phyloP scores from a whole-genome alignment of 108 stramenopile genomes.

The Nannochloropsis gaditana region DNA sequence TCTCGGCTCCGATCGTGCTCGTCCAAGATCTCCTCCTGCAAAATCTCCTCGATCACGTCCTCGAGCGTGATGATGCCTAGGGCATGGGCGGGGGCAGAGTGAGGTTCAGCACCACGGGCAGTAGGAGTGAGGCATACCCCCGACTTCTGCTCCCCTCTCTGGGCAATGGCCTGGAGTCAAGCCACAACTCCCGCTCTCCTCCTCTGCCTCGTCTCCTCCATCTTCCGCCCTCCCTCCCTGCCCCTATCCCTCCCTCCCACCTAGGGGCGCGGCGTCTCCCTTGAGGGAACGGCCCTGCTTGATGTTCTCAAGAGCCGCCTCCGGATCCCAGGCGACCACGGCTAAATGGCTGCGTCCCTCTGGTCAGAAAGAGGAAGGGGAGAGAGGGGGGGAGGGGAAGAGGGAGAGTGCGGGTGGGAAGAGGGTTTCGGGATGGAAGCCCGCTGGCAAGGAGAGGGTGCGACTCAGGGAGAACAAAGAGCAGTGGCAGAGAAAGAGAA shows the following conservation, averaged over 20 bases:
- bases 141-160: too few species aligned
- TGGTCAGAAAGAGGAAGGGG: background rate
- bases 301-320: background rate
- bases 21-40: constrained; percentile 95
- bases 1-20: constrained; percentile 73
- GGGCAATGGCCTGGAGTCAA: too few species aligned
- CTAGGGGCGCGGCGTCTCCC: background rate
- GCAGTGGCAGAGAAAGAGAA: background rate
- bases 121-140: too few species aligned
- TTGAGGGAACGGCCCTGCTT: background rate
- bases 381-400: background rate
- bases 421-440: too few species aligned
- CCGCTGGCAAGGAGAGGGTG: too few species aligned
- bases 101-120: too few species aligned
- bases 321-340: background rate
- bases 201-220: background rate
- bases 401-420: background rate
- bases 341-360: background rate
- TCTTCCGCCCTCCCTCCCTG: background rate
- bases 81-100: background rate
- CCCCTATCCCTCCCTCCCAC: background rate
- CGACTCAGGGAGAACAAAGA: too few species aligned
- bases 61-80: constrained; percentile 95
- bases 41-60: constrained; percentile 84
- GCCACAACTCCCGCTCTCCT: background rate